Evolutionary conservation across 176 grass and related monocot species (phyloP).

Genomic region (Otatea glauca): DNA sequence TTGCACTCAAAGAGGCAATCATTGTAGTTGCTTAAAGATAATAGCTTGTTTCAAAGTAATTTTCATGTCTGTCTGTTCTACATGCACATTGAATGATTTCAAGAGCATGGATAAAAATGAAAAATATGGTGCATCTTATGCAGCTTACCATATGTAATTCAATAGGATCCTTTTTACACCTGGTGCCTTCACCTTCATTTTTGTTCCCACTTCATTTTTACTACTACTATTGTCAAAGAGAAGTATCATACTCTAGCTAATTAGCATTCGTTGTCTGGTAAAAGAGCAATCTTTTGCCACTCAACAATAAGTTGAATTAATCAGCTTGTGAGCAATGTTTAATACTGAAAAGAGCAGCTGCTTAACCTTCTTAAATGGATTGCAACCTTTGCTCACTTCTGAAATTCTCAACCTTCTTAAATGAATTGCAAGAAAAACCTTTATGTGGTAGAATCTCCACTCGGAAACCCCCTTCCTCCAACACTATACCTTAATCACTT

Average conservation of each 20-base stretch:
- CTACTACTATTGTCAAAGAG: background rate
- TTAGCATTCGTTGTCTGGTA: background rate
- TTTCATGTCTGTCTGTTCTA: constrained; percentile 12
- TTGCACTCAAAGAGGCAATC: background rate
- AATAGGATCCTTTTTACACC: background rate
- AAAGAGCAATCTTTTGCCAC: background rate
- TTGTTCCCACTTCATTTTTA: background rate
- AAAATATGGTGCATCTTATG: background rate
- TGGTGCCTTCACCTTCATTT: background rate
- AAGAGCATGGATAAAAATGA: background rate
- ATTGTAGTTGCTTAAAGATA: background rate
- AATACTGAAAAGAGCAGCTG: background rate
- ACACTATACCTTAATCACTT: background rate
- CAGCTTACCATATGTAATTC: background rate
- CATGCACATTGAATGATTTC: background rate
- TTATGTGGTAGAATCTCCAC: background rate
- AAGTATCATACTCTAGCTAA: background rate
- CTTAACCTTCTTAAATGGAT: background rate
- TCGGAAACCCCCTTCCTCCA: background rate
- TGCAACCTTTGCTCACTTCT: background rate
- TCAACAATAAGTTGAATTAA: background rate
- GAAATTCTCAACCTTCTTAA: background rate
- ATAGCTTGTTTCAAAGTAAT: background rate
- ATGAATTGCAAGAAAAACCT: background rate
- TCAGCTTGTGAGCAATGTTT: background rate